These are phyloP conservation scores for Rubus idaeus DNA, from an alignment of 306 rosid genomes.

Conservation along the genomic window DNA sequence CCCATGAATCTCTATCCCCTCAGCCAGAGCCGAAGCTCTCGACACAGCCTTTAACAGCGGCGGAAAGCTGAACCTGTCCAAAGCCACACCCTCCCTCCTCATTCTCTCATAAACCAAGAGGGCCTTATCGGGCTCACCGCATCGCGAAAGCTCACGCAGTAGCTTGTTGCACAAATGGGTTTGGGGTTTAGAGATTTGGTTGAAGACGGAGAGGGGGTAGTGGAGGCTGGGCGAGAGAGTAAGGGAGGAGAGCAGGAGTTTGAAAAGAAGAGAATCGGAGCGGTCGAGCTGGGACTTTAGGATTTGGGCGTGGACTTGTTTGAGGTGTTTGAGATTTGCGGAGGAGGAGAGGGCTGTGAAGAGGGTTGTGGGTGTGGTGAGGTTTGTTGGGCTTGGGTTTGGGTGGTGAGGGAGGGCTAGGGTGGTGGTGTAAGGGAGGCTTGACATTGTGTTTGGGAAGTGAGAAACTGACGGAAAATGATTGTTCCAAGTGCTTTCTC, in stretches of 20 bases:
- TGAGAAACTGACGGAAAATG: conserved; percentile 1
- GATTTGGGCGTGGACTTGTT: conserved; percentile 71
- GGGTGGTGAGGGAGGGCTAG: conserved; percentile 31
- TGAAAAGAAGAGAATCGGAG: conserved; percentile 41
- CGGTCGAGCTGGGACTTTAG: conserved; percentile 42
- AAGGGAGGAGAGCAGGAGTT: conserved; percentile 46
- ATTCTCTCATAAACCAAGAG: conserved; percentile 55
- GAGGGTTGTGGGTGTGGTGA: conserved; percentile 25
- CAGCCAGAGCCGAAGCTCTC: conserved; percentile 37
- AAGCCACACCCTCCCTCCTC: conserved; percentile 40
- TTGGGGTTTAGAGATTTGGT: conserved; percentile 44
- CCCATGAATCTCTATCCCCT: conserved; percentile 79
- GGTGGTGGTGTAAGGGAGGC: conserved; percentile 14
- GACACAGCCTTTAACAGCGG: conserved; percentile 66
- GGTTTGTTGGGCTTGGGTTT: conserved; percentile 15
- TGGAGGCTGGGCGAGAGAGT: conserved; percentile 44
- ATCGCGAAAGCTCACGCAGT: conserved; percentile 60
- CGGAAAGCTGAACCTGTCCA: conserved; percentile 74
- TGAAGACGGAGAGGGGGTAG: conserved; percentile 68
- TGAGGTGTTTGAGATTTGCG: conserved; percentile 46
- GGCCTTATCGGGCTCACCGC: conserved; percentile 44
- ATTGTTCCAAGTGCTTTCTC: neutral
- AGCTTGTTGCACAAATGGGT: conserved; percentile 60
- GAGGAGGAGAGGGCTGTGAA: conserved; percentile 45
- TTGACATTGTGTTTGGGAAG: conserved; percentile 34